These are phyloP conservation scores for Lenzites betulinus DNA, from an alignment of 768 basidiomycete species.

Conservation along the genomic window DNA sequence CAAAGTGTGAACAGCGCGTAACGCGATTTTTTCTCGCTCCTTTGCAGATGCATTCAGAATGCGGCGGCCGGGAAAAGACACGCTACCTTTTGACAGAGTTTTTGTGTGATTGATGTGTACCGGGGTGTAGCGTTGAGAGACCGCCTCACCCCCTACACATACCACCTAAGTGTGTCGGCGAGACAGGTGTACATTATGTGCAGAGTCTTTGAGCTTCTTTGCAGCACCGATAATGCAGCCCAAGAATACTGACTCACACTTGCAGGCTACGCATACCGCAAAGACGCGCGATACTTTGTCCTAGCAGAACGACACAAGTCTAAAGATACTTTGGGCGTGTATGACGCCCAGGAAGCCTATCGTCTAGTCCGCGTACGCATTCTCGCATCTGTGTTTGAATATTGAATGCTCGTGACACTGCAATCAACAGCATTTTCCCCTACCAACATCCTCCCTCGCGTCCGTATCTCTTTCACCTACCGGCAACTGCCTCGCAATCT, in stretches of 20 bases:
- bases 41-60: no score
- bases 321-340: slow-evolving; percentile 84
- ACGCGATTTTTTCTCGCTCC: no score
- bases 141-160: no score
- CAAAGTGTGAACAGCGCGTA: no score
- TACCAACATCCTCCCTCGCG: slow-evolving; percentile 72
- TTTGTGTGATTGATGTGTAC: no score
- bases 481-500: slow-evolving; percentile 74
- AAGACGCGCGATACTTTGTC: slow-evolving; percentile 82
- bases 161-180: no score
- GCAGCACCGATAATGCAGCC: neutral
- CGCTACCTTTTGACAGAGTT: no score
- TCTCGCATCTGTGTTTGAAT: neutral
- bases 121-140: no score
- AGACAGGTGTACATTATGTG: no score
- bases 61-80: no score
- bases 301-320: slow-evolving; percentile 89
- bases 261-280: slow-evolving; percentile 73
- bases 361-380: slow-evolving; percentile 67
- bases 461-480: slow-evolving; percentile 76
- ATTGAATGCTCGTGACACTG: neutral
- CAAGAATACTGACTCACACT: neutral
- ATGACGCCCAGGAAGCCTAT: slow-evolving; percentile 72
- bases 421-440: slow-evolving; percentile 70
- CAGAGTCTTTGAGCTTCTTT: neutral